Percentiles rank a stretch among this genome's conserved stretches.
These are phyloP conservation scores for Helichrysum umbraculigerum DNA, from an alignment of 129 eudicot species.

Conservation along the genomic window DNA sequence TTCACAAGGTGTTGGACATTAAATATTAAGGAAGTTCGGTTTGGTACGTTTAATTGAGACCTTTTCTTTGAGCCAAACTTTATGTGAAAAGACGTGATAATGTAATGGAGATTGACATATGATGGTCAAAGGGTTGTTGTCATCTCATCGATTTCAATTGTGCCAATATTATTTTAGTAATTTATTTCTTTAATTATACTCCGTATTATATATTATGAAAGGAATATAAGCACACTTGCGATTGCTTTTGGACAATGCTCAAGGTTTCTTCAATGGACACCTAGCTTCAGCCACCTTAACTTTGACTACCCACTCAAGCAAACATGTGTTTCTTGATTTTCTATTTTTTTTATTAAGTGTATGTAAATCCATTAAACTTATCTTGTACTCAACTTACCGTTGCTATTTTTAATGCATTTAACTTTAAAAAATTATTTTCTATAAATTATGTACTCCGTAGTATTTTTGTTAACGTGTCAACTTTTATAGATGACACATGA, in stretches of 20 bases:
- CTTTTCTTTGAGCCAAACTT: constrained; percentile 2
- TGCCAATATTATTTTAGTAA: not conserved
- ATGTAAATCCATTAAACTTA: too few species aligned
- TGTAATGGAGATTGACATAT: constrained; percentile 26
- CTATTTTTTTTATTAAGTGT: too few species aligned
- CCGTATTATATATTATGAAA: not conserved
- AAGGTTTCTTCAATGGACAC: constrained; percentile 18
- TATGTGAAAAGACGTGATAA: constrained; percentile 22
- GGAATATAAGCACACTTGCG: constrained; percentile 3
- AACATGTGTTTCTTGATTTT: not conserved
- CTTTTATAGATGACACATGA: too few species aligned
- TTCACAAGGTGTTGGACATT: too few species aligned
- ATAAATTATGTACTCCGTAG: too few species aligned
- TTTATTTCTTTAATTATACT: not conserved
- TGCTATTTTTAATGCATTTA: too few species aligned
- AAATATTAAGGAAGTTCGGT: constrained; percentile 1
- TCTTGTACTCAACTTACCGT: too few species aligned
- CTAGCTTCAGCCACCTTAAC: not conserved
- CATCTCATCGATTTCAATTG: not conserved
- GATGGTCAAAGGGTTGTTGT: constrained; percentile 29
- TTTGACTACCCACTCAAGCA: not conserved
- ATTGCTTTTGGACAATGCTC: not conserved
- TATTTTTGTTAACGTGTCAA: too few species aligned
- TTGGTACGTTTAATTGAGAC: too few species aligned
- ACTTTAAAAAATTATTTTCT: too few species aligned